A percentile compares a stretch with the other conserved stretches of the same genome.
These are phyloP conservation scores for Discostella pseudostelligera DNA, from an alignment of 108 stramenopile species.

Conservation along the genomic window DNA sequence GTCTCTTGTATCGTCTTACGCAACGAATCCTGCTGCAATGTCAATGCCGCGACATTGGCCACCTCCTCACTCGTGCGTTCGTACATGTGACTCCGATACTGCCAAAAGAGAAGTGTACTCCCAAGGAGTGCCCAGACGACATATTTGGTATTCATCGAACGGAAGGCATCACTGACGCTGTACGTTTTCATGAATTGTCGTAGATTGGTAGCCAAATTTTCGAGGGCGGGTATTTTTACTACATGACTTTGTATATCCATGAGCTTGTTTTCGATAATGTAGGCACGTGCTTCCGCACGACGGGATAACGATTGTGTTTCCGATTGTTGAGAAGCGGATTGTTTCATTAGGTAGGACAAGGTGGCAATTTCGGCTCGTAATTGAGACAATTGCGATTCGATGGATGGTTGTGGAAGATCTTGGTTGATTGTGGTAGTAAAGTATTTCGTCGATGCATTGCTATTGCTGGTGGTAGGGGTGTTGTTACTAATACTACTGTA, in stretches of 20 bases:
- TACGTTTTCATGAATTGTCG: constrained; percentile 15
- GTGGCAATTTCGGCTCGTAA: constrained; percentile 8
- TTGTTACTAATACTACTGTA: too few species aligned
- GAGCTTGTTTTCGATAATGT: constrained; percentile 42
- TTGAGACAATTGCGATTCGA: not conserved
- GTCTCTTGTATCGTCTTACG: constrained; percentile 45
- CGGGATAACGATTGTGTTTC: constrained; percentile 28
- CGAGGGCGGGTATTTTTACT: constrained; percentile 36
- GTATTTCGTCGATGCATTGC: not conserved
- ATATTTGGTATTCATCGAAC: constrained; percentile 38
- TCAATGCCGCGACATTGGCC: constrained; percentile 45
- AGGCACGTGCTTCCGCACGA: constrained; percentile 37
- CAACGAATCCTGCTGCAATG: constrained; percentile 36
- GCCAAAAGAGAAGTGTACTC: constrained; percentile 27
- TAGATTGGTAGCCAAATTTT: constrained; percentile 18
- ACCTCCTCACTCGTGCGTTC: constrained; percentile 45
- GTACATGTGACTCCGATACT: constrained; percentile 37
- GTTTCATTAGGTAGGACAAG: constrained; percentile 36
- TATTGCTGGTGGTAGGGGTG: not conserved
- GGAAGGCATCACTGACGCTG: constrained; percentile 5
- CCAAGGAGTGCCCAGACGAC: constrained; percentile 23
- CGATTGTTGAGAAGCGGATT: constrained; percentile 18
- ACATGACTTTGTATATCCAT: constrained; percentile 41
- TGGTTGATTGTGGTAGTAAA: not conserved
- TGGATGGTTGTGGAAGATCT: not conserved